Base-by-base conservation (phyloP, 2,329 filamentous ascomycete genomes). In the Scopulariopsis brevicaulis region DNA sequence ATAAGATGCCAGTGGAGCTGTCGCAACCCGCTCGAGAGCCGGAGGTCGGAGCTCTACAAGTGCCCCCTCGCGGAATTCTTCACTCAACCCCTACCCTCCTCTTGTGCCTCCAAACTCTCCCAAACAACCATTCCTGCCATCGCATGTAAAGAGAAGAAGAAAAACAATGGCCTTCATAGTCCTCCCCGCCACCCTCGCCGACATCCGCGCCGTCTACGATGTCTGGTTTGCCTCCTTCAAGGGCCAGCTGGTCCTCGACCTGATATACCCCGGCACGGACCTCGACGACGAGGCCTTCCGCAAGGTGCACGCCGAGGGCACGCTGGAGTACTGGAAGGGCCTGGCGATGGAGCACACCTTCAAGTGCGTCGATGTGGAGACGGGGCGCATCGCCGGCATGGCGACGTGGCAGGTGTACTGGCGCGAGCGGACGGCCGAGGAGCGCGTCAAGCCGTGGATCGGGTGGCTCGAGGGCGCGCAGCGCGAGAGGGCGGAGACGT, bases 161-260 rank as follows among this genome's bases (percentile, higher is more conserved):
- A 24, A 22, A 22, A 50, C 4, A 22, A 74, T 73, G 73, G 64
- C 66, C 46, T 71, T 71, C 57, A 67, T 71, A 28, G 69, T 77
- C 20, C 65, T 74, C n/a, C 75, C 75, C 25, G 73, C 74, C 8
- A 64, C 76, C 40, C 71, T 75, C 56, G 69, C 73, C 4, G 75
- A 77, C 62, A 76, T 77, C 64, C 67, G 68, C 37, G 66, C 66
- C 35, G 68, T 77, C 32, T 77, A 77, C 66, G 70, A 76, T 58
- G 66, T 70, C 51, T 77, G 77, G 65, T 78, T 77, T 60, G 65
- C 67, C 20, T 71, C 75, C 50, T 77, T 77, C 66, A 67, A 70
- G 40, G 68, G 70, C 58, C 66, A 67, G 18, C 59, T 71, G 35
- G 72, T 77, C 60, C 66, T 74, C 51, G 66, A 71, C 22, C 68